Base-by-base conservation (phyloP, 1,284 basidiomycete species). In the Papiliotrema laurentii region DNA sequence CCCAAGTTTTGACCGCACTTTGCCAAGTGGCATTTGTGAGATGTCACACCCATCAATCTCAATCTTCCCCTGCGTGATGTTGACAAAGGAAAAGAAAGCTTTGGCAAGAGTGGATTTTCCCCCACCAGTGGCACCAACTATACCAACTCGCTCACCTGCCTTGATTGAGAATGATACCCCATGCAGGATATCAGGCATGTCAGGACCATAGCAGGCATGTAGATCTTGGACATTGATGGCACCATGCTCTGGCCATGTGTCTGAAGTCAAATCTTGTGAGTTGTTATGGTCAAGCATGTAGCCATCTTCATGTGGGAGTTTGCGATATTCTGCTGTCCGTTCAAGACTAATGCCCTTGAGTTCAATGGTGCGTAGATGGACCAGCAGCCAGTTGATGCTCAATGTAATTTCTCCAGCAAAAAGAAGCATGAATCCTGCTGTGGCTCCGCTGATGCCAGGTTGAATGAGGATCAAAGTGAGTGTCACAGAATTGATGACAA, bases 271-370 rank as follows among this genome's bases (percentile, higher is more conserved):
- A 33, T 4, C 14, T 19, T 14, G 5, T 6, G 30, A 31, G 10
- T 42, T 46, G 26, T 25, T 40, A 4, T 36, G 19, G 10, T 43
- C n/a, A 7, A 59, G 40, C 2, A 24, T 9, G 16, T 46, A n/a
- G 13, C 53, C 63, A 38, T 77, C 76, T 55, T 78, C 75, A 7
- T 55, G 54, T 11, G 71, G 68, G 19, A 76, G 59, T 1, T 72
- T 65, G 38, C 84, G 65, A 60, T 87, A 88, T 16, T 79, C 79
- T 53, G 83, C 78, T 30, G 87, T 82, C 21, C 86, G 79, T 46
- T 88, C 86, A 50, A 88, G 72, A 35, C 50, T 58, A 42, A 72
- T 63, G 16, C 71, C 71, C 21, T 61, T 53, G 6, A 67, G 57
- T 43, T 73, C 69, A 43, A 68, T 66, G 46, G 67, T 54, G 75